Percentiles rank a stretch among this genome's conserved stretches.
phyloP scores from a whole-genome alignment of 352 stramenopile species.

The Phytophthora lateralis region DNA sequence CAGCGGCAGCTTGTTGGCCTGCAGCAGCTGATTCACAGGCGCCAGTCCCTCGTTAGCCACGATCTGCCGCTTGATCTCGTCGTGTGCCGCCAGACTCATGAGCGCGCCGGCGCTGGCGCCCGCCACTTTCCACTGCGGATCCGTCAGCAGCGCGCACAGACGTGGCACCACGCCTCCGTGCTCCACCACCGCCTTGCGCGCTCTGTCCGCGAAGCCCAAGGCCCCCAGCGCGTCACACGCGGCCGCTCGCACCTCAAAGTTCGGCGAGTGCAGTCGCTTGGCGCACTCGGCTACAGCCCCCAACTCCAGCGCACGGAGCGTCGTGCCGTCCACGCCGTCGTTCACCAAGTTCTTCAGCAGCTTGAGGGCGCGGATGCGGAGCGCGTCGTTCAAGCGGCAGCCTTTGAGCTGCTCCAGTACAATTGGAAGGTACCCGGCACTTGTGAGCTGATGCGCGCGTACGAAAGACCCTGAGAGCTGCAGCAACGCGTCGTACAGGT shows the following conservation, averaged over 20 bases:
- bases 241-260: constrained; percentile 47
- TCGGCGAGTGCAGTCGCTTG: constrained; percentile 48
- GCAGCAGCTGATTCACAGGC: constrained; percentile 64
- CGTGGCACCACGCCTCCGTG: constrained; percentile 52
- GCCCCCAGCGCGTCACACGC: constrained; percentile 60
- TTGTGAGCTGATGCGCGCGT: constrained; percentile 54
- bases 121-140: constrained; percentile 60
- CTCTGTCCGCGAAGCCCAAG: constrained; percentile 66
- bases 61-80: constrained; percentile 74
- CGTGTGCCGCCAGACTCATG: constrained; percentile 67
- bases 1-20: constrained; percentile 57
- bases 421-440: constrained; percentile 49
- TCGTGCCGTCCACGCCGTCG: constrained; percentile 59
- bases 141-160: constrained; percentile 61
- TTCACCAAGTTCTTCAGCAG: constrained; percentile 74
- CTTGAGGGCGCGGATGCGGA: constrained; percentile 58
- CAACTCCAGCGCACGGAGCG: constrained; percentile 59
- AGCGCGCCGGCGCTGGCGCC: constrained; percentile 60
- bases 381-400: constrained; percentile 27
- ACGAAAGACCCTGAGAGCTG: constrained; percentile 46
- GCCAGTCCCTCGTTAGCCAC: constrained; percentile 52
- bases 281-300: constrained; percentile 47
- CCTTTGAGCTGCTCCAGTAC: constrained; percentile 58
- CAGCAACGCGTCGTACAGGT: constrained; percentile 65
- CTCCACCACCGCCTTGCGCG: constrained; percentile 58